Base-by-base conservation (phyloP, 1,139 yeast species). In the Debaryomyces nepalensis region DNA sequence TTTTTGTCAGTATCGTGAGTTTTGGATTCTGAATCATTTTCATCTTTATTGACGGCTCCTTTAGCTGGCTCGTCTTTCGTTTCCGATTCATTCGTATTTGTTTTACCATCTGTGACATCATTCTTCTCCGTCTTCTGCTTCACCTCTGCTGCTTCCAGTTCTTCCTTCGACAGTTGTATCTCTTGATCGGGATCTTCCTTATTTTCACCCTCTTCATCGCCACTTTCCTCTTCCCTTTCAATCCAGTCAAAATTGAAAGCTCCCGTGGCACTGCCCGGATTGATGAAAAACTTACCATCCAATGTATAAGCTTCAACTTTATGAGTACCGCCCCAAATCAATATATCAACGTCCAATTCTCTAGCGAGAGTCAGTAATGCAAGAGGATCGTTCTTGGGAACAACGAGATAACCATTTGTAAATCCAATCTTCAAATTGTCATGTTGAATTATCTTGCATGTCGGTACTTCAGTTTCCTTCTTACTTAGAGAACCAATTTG, bases 291-390 rank as follows among this genome's bases (percentile, higher is more conserved):
- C 66, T 88, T 89, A 21, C 95, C 96, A 52, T 90, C 98, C 47
- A 91, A 70, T 8, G 95, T 88, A 57, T 89, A 93, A 0, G 97
- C 97, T 58, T 93, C 98, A 5, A 89, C 95, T 49, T 82, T 81
- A 61, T 89, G 96, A 2, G 96, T 84, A 0, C 97, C 96, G n/a
- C 98, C 98, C 88, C 95, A 89, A n/a, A 93, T 73, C 54, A 93
- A 71, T 7, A 93, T 78, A 63, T 93, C 98, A 35, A 88, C 98
- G 59, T 91, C 96, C 72, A 91, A 72, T 64, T 90, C 93, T 47
- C 99, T 75, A 0, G 99, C 97, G 46, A 87, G 77, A 1, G 87
- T 80, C 53, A 88, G 73, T 45, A 93, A 71, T 34, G 95, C 84
- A 54, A 91, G 79, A 3, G 97, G 96, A 57, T 93, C 99, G 35